Conservation (phyloP, 2,329 filamentous ascomycete species). For the Colletotrichum trifolii region DNA sequence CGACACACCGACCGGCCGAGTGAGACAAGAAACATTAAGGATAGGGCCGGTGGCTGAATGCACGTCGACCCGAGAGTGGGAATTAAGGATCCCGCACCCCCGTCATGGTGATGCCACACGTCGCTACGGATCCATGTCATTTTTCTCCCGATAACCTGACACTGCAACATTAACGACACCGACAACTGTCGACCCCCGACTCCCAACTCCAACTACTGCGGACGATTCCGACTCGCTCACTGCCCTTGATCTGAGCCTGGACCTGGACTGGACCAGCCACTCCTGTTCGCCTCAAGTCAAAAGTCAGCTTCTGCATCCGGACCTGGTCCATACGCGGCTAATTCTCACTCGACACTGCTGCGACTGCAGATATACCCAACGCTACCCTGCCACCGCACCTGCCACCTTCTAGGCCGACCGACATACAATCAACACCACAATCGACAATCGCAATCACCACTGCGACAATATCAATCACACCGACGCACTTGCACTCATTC, state of each 20-base stretch:
- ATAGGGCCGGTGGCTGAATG: constrained; percentile 10
- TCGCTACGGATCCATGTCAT: constrained; percentile 32
- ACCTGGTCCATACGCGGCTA: neutral
- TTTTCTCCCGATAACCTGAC: neutral
- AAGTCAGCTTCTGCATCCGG: neutral
- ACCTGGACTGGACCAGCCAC: neutral
- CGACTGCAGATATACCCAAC: constrained; percentile 28
- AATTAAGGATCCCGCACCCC: constrained; percentile 25
- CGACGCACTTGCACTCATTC: too few relatives aligned
- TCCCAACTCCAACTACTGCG: neutral
- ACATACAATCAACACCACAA: neutral
- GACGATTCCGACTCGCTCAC: too few relatives aligned
- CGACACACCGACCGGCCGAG: neutral
- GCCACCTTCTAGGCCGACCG: neutral
- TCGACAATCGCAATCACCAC: neutral
- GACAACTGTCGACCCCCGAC: neutral
- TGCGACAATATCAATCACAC: neutral
- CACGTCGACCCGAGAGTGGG: constrained; percentile 26
- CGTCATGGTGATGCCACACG: constrained; percentile 36
- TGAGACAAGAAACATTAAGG: neutral
- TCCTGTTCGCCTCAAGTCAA: too few relatives aligned
- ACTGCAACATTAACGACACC: neutral
- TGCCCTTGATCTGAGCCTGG: too few relatives aligned
- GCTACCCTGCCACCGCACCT: constrained; percentile 11
- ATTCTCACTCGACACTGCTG: neutral